Evolutionary conservation across 305 asterid genomes (phyloP).

Genomic region (Fraxinus dipetala): DNA sequence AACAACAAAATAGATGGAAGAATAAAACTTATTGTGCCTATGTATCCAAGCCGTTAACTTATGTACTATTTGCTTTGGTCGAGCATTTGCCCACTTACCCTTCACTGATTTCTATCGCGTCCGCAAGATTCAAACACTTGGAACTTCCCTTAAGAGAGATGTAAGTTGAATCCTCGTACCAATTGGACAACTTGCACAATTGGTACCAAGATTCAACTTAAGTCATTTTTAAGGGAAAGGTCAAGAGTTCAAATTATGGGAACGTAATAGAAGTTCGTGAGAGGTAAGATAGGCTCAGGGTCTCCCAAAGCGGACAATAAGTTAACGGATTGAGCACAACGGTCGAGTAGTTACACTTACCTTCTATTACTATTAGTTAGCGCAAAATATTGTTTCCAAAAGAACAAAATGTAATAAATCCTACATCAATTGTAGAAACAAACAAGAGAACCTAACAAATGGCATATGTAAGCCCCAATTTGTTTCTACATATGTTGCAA

Average conservation of each 20-base stretch:
- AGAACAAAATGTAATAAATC: neutral
- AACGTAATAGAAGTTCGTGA: neutral
- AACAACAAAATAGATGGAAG: neutral
- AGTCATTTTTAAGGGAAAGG: neutral
- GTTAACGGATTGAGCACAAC: neutral
- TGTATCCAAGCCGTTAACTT: no score
- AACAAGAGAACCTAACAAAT: neutral
- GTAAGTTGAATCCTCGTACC: no score
- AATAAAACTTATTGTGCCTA: neutral
- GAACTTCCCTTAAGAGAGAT: neutral
- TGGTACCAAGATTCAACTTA: no score
- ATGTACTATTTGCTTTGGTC: no score
- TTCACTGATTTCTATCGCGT: no score
- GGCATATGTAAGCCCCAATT: neutral
- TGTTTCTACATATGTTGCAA: constrained; percentile 5
- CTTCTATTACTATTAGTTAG: constrained; percentile 5
- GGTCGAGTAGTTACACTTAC: neutral
- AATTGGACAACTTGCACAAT: neutral
- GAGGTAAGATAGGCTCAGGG: neutral
- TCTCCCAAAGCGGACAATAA: neutral
- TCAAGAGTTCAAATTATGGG: neutral
- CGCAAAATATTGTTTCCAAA: constrained; percentile 10
- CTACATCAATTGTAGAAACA: neutral
- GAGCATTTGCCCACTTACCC: no score
- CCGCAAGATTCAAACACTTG: neutral